Conservation (phyloP, 306 rosid genomes). For the Castanea sativa region DNA sequence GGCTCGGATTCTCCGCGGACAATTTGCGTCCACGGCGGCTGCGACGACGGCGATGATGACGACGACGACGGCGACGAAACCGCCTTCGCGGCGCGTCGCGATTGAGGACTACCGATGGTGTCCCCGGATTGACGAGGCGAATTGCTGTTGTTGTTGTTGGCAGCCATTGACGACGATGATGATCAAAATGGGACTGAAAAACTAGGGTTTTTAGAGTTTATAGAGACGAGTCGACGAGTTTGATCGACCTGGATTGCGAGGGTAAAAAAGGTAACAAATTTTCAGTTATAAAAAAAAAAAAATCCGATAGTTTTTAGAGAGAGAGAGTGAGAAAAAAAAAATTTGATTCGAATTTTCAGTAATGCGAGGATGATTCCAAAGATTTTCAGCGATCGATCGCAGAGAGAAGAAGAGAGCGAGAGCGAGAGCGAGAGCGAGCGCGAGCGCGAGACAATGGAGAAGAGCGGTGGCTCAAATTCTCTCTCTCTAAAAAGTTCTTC, state of each 20-base stretch:
- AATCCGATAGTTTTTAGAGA: background rate
- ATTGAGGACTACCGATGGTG: slow-evolving; percentile 29
- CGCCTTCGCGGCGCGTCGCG: slow-evolving; percentile 36
- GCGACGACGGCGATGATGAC: background rate
- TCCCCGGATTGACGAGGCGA: slow-evolving; percentile 37
- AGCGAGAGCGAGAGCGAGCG: slow-evolving; percentile 39
- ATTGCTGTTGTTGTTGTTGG: slow-evolving; percentile 23
- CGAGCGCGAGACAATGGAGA: slow-evolving; percentile 37
- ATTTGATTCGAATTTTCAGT: slow-evolving; percentile 5
- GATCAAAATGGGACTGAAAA: background rate
- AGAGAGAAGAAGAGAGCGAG: slow-evolving; percentile 23
- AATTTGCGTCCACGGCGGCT: slow-evolving; percentile 55
- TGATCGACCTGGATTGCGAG: slow-evolving; percentile 40
- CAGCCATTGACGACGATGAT: slow-evolving; percentile 33
- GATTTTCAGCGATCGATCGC: slow-evolving; percentile 63
- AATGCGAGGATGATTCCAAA: slow-evolving; percentile 52
- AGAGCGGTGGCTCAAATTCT: slow-evolving; percentile 13
- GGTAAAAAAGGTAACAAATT: slow-evolving; percentile 15
- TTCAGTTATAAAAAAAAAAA: background rate
- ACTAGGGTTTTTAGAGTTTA: slow-evolving; percentile 37
- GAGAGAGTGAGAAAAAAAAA: background rate
- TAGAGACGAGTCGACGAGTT: slow-evolving; percentile 32
- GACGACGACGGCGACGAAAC: slow-evolving; percentile 39
- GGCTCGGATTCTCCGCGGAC: slow-evolving; percentile 65
- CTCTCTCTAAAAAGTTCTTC: background rate